Conservation (phyloP, 257 asterid species). For the Lantana camara region DNA sequence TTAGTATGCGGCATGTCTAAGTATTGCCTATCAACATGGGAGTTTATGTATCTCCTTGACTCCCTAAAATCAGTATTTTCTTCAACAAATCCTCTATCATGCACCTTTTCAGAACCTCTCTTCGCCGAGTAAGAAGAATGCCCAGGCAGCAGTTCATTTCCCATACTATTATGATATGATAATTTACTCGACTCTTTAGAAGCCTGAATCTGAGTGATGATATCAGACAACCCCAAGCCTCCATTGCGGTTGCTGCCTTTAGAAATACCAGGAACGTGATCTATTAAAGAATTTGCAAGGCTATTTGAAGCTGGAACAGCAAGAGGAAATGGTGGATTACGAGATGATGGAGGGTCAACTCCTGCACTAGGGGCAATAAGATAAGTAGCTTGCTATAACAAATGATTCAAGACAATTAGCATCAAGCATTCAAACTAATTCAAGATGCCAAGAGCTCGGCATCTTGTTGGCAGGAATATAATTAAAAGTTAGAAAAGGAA, state of each 20-base stretch:
- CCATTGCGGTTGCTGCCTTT: conserved; percentile 81
- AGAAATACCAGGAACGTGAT: conserved; percentile 56
- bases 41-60: conserved; percentile 62
- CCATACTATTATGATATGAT: conserved; percentile 59
- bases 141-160: conserved; percentile 56
- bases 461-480: background rate
- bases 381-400: conserved; percentile 53
- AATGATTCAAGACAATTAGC: conserved; percentile 23
- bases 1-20: conserved; percentile 61
- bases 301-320: conserved; percentile 95
- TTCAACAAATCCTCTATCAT: conserved; percentile 64
- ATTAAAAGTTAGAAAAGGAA: background rate
- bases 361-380: conserved; percentile 94
- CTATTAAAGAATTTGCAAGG: conserved; percentile 58
- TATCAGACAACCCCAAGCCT: conserved; percentile 86
- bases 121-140: conserved; percentile 70
- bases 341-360: conserved; percentile 99
- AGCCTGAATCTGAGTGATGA: conserved; percentile 91
- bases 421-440: conserved; percentile 19
- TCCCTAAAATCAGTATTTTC: conserved; percentile 78
- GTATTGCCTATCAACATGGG: conserved; percentile 67
- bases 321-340: conserved; percentile 98
- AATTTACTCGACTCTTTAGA: conserved; percentile 82
- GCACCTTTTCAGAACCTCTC: conserved; percentile 79
- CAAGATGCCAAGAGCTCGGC: background rate